These are phyloP conservation scores for Pterocarpus santalinus DNA, from an alignment of 306 rosid species.

Conservation along the genomic window DNA sequence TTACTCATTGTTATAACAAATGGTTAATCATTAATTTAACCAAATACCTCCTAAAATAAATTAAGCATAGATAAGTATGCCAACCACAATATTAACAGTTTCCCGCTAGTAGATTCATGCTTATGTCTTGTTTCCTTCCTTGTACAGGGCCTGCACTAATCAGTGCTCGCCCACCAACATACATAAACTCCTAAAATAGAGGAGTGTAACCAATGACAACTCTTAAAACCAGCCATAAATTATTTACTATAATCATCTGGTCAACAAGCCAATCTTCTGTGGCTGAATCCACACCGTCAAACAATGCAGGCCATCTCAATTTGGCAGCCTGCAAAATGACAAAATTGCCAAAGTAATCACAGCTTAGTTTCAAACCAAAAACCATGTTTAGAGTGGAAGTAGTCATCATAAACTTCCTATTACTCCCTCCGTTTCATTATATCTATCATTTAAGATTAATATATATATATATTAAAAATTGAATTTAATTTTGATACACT, in stretches of 20 bases:
- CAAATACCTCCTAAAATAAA: not conserved
- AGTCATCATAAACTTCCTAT: not conserved
- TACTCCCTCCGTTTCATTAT: too few species aligned
- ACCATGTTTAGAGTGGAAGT: not conserved
- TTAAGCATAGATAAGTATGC: not conserved
- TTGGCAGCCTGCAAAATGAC: conserved; percentile 65
- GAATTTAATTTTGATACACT: too few species aligned
- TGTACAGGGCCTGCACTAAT: too few species aligned
- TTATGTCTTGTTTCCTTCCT: too few species aligned
- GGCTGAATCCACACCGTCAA: conserved; percentile 64
- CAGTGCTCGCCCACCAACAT: not conserved
- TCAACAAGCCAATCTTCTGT: conserved; percentile 77
- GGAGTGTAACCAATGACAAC: conserved; percentile 3
- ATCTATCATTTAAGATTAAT: too few species aligned
- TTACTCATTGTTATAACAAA: not conserved
- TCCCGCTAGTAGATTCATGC: too few species aligned
- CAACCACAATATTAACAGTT: not conserved
- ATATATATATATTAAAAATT: too few species aligned
- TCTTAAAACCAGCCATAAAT: conserved; percentile 13
- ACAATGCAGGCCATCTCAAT: conserved; percentile 75
- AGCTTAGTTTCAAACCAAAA: conserved; percentile 10
- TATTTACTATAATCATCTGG: conserved; percentile 61
- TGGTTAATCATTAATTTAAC: not conserved
- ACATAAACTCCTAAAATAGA: not conserved
- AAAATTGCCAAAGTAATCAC: not conserved